Base-by-base conservation (phyloP, 352 stramenopile species). In the Pythium graminicola region DNA sequence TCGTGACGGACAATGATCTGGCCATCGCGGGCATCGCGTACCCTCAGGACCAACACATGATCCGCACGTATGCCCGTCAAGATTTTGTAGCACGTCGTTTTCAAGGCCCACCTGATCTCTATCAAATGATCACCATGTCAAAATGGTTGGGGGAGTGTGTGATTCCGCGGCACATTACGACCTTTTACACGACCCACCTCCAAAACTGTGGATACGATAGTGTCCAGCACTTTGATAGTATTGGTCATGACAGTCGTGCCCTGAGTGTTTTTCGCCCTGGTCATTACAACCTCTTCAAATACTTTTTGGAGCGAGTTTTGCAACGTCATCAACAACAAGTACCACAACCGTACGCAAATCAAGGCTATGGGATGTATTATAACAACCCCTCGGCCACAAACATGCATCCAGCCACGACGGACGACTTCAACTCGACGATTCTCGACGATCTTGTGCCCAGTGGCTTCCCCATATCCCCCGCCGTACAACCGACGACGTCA, bases 71-170 rank as follows among this genome's bases (percentile, higher is more conserved):
- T 7, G 53, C 73, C 3, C 65, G 62, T 20, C 70, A 65, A n/a
- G 64, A 71, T n/a, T 79, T 86, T 39, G 57, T 65, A 33, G 50
- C 51, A 35, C 68, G 66, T 26, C 65, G 62, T 19, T 76, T 70
- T 43, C 64, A 68, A 4, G 67, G 69, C 6, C 74, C 77, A 2
- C 62, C 59, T 3, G 43, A 54, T 20, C 54, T 85, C 8, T 64
- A 69, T 5, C 40, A 70, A 20, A 57, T 55, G 22, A 71, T 65
- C 36, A 79, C 73, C 31, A 70, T 89, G 55, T 83, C 75, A 29
- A 65, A 70, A 27, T 89, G 78, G 78, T 61, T 89, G 31, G 60
- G 72, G 54, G 61, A 69, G 8, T 85, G 78, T 56, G 52, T 64
- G 31, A 75, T 89, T 46, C 70, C 78, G 6, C 67, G 67, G 27